A percentile compares a stretch with the other conserved stretches of the same genome.
Conservation (phyloP, 257 asterid species). For the Schizonepeta tenuifolia region DNA sequence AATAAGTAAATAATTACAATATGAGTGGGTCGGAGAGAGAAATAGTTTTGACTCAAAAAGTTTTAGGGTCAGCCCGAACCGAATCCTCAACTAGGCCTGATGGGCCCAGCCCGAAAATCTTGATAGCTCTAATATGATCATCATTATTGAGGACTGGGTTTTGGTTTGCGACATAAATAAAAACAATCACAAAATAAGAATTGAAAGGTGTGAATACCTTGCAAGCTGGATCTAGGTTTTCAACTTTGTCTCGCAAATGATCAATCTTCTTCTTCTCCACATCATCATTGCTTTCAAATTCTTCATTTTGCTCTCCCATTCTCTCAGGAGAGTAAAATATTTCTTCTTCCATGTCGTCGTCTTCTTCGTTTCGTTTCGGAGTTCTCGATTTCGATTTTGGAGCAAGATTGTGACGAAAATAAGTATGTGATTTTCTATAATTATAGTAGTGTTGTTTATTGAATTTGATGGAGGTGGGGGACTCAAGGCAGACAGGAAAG, state of each 20-base stretch:
- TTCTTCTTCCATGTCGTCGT: conserved; percentile 20
- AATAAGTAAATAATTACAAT: too few species aligned
- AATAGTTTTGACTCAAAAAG: too few species aligned
- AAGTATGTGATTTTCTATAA: too few species aligned
- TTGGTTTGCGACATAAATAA: too few species aligned
- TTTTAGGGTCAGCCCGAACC: too few species aligned
- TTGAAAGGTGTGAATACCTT: conserved; percentile 43
- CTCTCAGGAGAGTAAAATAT: conserved; percentile 38
- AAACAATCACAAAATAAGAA: too few species aligned
- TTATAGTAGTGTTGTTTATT: background rate
- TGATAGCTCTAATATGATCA: too few species aligned
- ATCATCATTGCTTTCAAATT: conserved; percentile 1
- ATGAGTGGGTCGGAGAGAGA: too few species aligned
- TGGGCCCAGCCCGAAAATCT: too few species aligned
- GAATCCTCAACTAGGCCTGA: too few species aligned
- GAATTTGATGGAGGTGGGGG: background rate
- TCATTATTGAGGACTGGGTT: too few species aligned
- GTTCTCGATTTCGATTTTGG: conserved; percentile 16
- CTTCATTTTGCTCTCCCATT: conserved; percentile 21
- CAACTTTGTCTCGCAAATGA: conserved; percentile 51
- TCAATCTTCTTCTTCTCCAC: conserved; percentile 46
- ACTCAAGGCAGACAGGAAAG: conserved; percentile 23
- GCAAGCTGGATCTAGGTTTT: conserved; percentile 59
- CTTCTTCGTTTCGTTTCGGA: background rate
- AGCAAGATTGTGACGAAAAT: background rate